Evolutionary conservation across 1,139 yeast species (phyloP), one percentile per base, ranked within the genome.

Genomic region (Geotrichum histeridarum): DNA sequence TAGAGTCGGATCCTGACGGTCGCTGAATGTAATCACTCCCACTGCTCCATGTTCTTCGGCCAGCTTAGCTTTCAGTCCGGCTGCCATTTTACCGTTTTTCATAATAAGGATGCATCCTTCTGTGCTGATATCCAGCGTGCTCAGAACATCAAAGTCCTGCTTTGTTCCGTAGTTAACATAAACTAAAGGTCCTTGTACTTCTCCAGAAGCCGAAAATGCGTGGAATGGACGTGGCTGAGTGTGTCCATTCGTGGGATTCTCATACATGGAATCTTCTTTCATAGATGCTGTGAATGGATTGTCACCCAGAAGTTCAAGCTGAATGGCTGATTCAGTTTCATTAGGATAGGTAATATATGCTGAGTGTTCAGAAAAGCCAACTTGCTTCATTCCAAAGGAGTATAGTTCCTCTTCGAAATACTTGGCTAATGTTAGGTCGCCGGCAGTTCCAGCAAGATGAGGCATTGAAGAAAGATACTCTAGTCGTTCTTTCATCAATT

Each of bases 361-460:
- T 50, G 74, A 75, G 53, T 80, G 72, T 54, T 77, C 79, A 36
- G 77, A 71, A 51, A 79, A 76, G 39, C 79, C 81, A 8, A 79
- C 75, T 5, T 59, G 54, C 42, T 73, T 71, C 48, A 87, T 64
- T 1, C 87, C 86, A 60, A 81, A 80, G 54, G 80, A 77, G 27
- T 70, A 66, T 70, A 87, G 81, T 55, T 79, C 78, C 12, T 77
- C 75, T 59, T 79, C 76, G 22, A 91, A 75, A 67, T 84, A 89
- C 57, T 77, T 75, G 0, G 89, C 84, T 38, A 89, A 70, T 0
- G 89, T 77, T 57, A 81, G 69, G 66, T 90, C 97, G 15, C 96
- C 98, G 17, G 80, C 80, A 1, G 97, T 84, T 1, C 98, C 98
- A 0, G 96, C 83, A 59, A 83, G 70, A 67, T 90, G 98, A 1